A percentile compares a stretch with the other conserved stretches of the same genome.
Evolutionary conservation across 441 rosid species (phyloP).

Genomic region (Melastoma candidum): DNA sequence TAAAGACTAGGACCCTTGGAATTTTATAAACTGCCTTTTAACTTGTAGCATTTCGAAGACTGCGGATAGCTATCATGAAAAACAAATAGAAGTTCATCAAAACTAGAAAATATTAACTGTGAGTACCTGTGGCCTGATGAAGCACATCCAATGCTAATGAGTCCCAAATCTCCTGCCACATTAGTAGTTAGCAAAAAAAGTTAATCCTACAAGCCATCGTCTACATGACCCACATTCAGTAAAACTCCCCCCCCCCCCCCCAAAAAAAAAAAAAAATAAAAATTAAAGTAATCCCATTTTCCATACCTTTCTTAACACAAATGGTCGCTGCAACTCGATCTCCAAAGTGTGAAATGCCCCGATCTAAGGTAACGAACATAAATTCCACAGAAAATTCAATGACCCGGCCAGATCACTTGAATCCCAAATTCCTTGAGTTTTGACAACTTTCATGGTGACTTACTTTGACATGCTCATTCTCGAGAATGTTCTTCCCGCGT

Average conservation of each 20-base stretch:
- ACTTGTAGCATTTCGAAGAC: too few species aligned
- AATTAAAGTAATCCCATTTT: not conserved
- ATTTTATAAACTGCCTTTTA: too few species aligned
- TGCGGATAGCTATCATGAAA: too few species aligned
- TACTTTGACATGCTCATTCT: conserved; percentile 87
- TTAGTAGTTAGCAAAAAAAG: not conserved
- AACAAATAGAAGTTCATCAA: not conserved
- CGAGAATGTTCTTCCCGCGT: conserved; percentile 84
- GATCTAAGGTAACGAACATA: conserved; percentile 35
- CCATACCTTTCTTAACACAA: conserved; percentile 80
- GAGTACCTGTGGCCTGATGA: conserved; percentile 81
- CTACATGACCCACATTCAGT: not conserved
- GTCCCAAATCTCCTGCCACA: conserved; percentile 66
- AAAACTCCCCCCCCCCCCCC: conserved; percentile 1
- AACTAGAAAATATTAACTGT: not conserved
- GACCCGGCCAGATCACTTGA: too few species aligned
- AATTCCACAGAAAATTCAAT: too few species aligned
- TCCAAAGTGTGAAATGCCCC: conserved; percentile 93
- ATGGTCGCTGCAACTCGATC: conserved; percentile 72
- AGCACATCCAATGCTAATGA: conserved; percentile 66
- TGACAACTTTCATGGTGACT: not conserved
- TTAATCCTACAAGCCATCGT: too few species aligned
- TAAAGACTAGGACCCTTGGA: too few species aligned
- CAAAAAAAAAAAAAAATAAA: not conserved
- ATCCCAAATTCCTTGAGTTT: not conserved